Conservation (phyloP, 2,329 filamentous ascomycete species). For the Fusarium sp. region DNA sequence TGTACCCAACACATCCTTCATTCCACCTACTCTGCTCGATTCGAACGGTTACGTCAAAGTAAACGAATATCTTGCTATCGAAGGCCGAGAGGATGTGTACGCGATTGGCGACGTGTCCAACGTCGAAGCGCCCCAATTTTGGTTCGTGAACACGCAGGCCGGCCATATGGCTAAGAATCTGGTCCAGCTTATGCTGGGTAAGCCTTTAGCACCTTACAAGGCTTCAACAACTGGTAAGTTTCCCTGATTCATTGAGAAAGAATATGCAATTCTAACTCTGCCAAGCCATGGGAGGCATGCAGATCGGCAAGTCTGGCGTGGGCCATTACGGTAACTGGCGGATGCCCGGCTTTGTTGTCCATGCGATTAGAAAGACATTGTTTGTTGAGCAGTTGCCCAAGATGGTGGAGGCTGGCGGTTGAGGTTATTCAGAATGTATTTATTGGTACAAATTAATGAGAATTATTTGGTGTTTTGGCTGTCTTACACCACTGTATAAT, state of each 20-base stretch:
- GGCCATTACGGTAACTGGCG: background rate
- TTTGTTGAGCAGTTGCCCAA: background rate
- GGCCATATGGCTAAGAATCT: conserved; percentile 1
- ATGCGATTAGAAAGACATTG: background rate
- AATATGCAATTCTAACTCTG: background rate
- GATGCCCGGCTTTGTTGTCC: background rate
- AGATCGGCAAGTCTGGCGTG: background rate
- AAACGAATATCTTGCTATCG: background rate
- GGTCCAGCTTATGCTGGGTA: background rate
- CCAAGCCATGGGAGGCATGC: background rate
- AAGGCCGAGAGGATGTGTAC: background rate
- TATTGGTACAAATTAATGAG: background rate
- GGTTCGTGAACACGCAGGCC: background rate
- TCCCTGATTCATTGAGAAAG: fast-evolving
- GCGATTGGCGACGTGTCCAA: background rate
- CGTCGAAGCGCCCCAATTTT: background rate
- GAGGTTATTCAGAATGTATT: background rate
- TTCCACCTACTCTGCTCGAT: background rate
- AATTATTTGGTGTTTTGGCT: background rate
- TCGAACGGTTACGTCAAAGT: background rate
- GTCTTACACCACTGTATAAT: background rate
- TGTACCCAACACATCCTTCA: background rate
- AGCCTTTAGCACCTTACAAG: background rate
- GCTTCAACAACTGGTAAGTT: background rate
- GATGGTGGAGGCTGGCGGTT: background rate